phyloP scores from a whole-genome alignment of 2,329 filamentous ascomycete genomes.

The Cladophialophora immunda region DNA sequence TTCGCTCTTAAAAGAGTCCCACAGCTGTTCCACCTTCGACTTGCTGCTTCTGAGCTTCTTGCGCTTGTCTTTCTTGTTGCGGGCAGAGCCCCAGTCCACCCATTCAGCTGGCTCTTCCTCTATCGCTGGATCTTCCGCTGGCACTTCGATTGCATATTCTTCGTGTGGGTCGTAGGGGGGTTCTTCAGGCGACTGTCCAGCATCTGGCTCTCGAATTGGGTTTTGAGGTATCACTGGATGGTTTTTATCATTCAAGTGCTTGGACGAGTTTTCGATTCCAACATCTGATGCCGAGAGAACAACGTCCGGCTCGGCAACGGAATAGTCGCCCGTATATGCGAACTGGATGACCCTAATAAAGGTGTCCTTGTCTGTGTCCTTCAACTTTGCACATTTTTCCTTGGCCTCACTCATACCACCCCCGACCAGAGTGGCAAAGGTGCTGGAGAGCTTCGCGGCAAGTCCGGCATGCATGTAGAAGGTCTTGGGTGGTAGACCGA shows the following conservation, averaged over 20 bases:
- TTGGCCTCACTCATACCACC: constrained; percentile 36
- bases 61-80: not conserved
- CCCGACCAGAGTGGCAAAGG: constrained; percentile 33
- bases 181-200: too few relatives aligned
- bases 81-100: not conserved
- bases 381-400: constrained; percentile 23
- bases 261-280: not conserved
- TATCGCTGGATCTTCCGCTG: not conserved
- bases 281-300: not conserved
- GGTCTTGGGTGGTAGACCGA: constrained; percentile 27
- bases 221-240: too few relatives aligned
- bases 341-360: constrained; percentile 39
- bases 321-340: constrained; percentile 39
- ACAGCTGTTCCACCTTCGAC: constrained; percentile 6
- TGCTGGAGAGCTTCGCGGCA: constrained; percentile 32
- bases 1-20: constrained; percentile 17
- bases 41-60: not conserved
- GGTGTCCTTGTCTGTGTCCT: constrained; percentile 38
- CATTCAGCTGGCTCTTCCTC: not conserved
- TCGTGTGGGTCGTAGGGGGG: too few relatives aligned
- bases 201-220: too few relatives aligned
- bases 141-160: not conserved
- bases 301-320: constrained; percentile 18
- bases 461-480: constrained; percentile 39
- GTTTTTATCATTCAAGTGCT: not conserved